A percentile compares a stretch with the other conserved stretches of the same genome.
Conservation (phyloP, 2,329 filamentous ascomycete species). For the Aurifilum marmelostoma region DNA sequence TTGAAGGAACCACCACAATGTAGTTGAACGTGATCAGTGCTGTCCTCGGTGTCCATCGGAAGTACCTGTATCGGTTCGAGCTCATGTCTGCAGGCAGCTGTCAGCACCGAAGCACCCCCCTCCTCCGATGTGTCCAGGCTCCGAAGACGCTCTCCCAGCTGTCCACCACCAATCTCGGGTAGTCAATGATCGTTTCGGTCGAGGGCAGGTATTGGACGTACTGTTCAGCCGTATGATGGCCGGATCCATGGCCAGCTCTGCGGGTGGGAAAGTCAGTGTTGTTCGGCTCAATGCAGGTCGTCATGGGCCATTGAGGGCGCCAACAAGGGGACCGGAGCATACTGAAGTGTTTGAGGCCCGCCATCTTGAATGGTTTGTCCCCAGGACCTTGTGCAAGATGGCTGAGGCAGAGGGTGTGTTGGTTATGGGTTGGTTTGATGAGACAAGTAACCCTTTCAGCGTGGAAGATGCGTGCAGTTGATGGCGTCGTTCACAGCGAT, state of each 20-base stretch:
- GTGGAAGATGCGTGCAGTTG: background rate
- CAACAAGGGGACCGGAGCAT: constrained; percentile 29
- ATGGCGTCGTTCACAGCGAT: constrained; percentile 13
- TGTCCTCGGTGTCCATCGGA: constrained; percentile 87
- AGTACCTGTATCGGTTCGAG: constrained; percentile 87
- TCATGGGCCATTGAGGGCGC: constrained; percentile 23
- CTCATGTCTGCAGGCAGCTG: constrained; percentile 68
- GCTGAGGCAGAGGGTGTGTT: constrained; percentile 10
- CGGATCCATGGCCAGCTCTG: constrained; percentile 53
- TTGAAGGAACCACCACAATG: constrained; percentile 70
- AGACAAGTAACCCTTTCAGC: background rate
- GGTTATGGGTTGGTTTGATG: constrained; percentile 4
- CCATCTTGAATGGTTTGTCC: constrained; percentile 44
- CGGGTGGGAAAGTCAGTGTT: constrained; percentile 36
- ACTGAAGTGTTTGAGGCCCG: constrained; percentile 49
- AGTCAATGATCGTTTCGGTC: background rate
- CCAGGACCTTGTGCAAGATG: constrained; percentile 29
- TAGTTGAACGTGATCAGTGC: constrained; percentile 81
- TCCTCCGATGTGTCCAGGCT: background rate
- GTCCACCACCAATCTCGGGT: background rate
- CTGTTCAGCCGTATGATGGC: constrained; percentile 50
- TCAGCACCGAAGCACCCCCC: background rate
- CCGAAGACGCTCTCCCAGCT: background rate
- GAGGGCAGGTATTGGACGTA: constrained; percentile 39
- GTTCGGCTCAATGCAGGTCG: constrained; percentile 6